phyloP scores from a whole-genome alignment of 441 rosid genomes.

The Adansonia rubrostipa region DNA sequence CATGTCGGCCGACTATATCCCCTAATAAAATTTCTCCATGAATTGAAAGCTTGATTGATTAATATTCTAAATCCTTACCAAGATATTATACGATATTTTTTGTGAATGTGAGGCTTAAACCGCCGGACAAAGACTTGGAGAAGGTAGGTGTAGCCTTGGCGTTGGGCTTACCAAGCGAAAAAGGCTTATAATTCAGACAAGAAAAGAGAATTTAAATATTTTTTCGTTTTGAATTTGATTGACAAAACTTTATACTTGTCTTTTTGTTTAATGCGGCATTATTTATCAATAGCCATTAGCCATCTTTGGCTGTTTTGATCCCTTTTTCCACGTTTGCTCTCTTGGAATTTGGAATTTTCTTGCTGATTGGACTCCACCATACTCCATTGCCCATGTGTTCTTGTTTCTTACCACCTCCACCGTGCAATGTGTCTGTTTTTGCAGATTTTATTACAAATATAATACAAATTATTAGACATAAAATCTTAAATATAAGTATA shows the following conservation, averaged over 20 bases:
- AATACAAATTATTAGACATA: too few species aligned
- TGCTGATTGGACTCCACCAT: not conserved
- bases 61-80: not conserved
- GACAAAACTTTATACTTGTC: not conserved
- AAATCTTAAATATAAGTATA: too few species aligned
- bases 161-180: not conserved
- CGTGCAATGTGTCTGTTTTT: too few species aligned
- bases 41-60: conserved; percentile 7
- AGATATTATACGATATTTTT: too few species aligned
- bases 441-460: too few species aligned
- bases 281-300: not conserved
- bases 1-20: too few species aligned
- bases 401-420: not conserved
- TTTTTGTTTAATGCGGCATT: too few species aligned
- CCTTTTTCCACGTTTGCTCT: conserved; percentile 15
- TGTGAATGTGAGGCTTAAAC: conserved; percentile 14
- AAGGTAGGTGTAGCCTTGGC: not conserved
- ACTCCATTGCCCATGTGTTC: not conserved
- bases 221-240: not conserved
- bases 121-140: not conserved
- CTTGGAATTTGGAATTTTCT: conserved; percentile 17
- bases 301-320: not conserved
- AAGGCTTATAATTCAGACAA: not conserved
- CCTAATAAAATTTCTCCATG: not conserved
- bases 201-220: conserved; percentile 20